phyloP scores from a whole-genome alignment of 768 basidiomycete species.

The Mrakia frigida region DNA sequence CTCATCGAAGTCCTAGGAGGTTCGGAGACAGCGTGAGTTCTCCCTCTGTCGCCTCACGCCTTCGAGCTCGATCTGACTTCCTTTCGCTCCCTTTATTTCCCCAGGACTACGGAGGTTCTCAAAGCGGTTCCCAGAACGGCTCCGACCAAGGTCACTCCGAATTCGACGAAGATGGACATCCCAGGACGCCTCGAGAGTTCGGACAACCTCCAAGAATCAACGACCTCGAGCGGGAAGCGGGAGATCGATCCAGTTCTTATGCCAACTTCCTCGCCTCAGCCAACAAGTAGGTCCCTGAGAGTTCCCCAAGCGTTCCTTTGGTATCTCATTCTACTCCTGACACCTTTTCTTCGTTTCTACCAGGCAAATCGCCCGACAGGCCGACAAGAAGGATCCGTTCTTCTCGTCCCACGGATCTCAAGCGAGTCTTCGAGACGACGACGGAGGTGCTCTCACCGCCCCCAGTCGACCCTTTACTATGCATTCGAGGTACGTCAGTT shows the following conservation, averaged over 20 bases:
- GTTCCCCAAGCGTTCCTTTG: too few species aligned
- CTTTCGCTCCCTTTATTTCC: background rate
- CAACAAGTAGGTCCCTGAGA: slow-evolving; percentile 49
- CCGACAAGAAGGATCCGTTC: slow-evolving; percentile 65
- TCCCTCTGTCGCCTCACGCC: background rate
- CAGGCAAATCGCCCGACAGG: slow-evolving; percentile 66
- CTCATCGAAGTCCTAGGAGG: slow-evolving; percentile 18
- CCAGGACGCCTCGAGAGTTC: background rate
- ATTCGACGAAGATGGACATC: slow-evolving; percentile 22
- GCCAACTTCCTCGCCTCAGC: slow-evolving; percentile 77
- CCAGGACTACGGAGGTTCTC: slow-evolving; percentile 10
- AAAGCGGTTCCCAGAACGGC: slow-evolving; percentile 3
- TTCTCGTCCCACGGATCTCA: slow-evolving; percentile 50
- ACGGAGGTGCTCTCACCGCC: slow-evolving; percentile 38
- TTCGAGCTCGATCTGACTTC: background rate
- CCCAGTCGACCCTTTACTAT: slow-evolving; percentile 71
- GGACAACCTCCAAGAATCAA: background rate
- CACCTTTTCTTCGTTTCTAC: background rate
- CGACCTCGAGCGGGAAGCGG: slow-evolving; percentile 24
- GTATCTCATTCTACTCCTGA: too few species aligned
- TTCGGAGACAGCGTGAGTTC: slow-evolving; percentile 20
- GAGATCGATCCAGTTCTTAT: slow-evolving; percentile 49
- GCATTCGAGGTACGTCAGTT: slow-evolving; percentile 52
- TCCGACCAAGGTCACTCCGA: slow-evolving; percentile 26
- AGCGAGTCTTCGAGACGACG: slow-evolving; percentile 22